Evolutionary conservation across 768 basidiomycete genomes (phyloP).

Genomic region (Calocybe cyanea): DNA sequence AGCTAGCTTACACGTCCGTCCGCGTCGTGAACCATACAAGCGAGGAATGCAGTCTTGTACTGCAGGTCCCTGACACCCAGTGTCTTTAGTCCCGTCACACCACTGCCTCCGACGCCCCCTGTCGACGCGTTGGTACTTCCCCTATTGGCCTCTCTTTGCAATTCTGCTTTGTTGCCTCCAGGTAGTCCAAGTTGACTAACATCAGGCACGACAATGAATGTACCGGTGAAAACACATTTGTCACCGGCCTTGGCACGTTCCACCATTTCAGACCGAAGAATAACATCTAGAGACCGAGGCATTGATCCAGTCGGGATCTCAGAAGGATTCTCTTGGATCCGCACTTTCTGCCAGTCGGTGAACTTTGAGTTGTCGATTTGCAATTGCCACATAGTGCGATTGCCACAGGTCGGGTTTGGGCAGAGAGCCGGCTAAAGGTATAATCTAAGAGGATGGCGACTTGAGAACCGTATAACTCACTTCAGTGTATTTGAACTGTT

Average conservation of each 20-base stretch:
- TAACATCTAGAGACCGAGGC: slow-evolving; percentile 96
- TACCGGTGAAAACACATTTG: slow-evolving; percentile 96
- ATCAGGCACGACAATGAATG: slow-evolving; percentile 98
- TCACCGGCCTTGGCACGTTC: slow-evolving; percentile 99
- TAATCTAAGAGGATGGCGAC: slow-evolving; percentile 7
- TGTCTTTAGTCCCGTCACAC: slow-evolving; percentile 92
- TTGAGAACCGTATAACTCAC: slow-evolving; percentile 34
- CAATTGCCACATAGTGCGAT: slow-evolving; percentile 86
- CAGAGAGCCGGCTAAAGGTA: slow-evolving; percentile 77
- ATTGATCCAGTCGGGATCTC: slow-evolving; percentile 98
- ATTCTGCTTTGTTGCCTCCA: slow-evolving; percentile 87
- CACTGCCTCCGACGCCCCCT: slow-evolving; percentile 66
- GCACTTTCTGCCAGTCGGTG: slow-evolving; percentile 98
- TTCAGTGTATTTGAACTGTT: slow-evolving; percentile 99
- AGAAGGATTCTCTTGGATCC: slow-evolving; percentile 97
- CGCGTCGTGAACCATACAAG: slow-evolving; percentile 94
- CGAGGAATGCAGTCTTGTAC: slow-evolving; percentile 98
- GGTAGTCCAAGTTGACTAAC: slow-evolving; percentile 94
- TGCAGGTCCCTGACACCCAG: slow-evolving; percentile 93
- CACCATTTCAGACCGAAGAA: slow-evolving; percentile 91
- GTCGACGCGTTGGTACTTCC: slow-evolving; percentile 56
- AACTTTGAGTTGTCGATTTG: slow-evolving; percentile 96
- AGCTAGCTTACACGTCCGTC: slow-evolving; percentile 72
- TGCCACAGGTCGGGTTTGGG: slow-evolving; percentile 92
- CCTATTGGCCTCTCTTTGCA: slow-evolving; percentile 81